Evolutionary conservation across 1,284 basidiomycete species (phyloP).

Genomic region (Meira miltonrushii): DNA sequence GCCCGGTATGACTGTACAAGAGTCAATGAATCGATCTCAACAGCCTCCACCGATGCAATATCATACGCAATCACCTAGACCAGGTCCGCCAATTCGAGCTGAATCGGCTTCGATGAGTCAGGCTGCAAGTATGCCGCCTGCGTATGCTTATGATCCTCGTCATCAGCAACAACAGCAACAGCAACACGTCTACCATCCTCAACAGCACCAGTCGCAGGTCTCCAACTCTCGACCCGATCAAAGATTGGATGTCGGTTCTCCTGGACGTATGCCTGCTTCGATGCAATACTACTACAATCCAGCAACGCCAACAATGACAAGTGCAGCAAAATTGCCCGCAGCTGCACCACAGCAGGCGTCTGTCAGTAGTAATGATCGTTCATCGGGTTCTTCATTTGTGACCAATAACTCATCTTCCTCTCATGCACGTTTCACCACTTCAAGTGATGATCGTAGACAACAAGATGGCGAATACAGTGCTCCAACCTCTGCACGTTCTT

Average conservation of each 20-base stretch:
- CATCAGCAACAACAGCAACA: conserved; percentile 17
- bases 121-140: too few species aligned
- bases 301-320: conserved; percentile 7
- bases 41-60: not conserved
- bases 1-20: conserved; percentile 48
- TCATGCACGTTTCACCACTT: conserved; percentile 16
- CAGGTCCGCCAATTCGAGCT: not conserved
- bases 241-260: not conserved
- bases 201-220: conserved; percentile 15
- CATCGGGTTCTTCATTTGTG: conserved; percentile 37
- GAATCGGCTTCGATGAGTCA: not conserved
- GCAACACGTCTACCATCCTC: conserved; percentile 13
- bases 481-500: conserved; percentile 41
- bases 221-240: conserved; percentile 18
- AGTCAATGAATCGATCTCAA: conserved; percentile 19
- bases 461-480: conserved; percentile 36
- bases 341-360: not conserved
- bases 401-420: conserved; percentile 18
- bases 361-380: conserved; percentile 15
- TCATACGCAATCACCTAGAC: too few species aligned
- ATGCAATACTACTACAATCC: conserved; percentile 15
- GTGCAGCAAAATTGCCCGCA: conserved; percentile 12
- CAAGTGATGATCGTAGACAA: conserved; percentile 19
- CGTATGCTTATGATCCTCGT: too few species aligned
- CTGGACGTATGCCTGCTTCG: conserved; percentile 4